phyloP scores from a whole-genome alignment of 306 rosid genomes.

The Glycyrrhiza uralensis region DNA sequence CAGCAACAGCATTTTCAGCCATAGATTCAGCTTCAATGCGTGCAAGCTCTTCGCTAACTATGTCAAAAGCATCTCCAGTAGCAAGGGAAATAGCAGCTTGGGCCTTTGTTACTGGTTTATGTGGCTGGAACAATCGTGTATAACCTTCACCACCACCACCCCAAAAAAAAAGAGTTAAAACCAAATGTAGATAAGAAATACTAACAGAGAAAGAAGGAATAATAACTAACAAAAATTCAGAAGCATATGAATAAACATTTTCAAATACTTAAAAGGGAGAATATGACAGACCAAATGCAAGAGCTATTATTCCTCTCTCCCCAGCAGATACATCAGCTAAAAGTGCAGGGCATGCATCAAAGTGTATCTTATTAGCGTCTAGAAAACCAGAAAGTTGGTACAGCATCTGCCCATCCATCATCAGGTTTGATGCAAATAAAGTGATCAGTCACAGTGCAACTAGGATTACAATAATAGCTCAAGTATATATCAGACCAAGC shows the following conservation, averaged over 20 bases:
- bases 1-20: slow-evolving; percentile 95
- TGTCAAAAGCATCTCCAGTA: slow-evolving; percentile 89
- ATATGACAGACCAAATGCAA: slow-evolving; percentile 74
- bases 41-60: slow-evolving; percentile 90
- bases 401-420: slow-evolving; percentile 49
- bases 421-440: slow-evolving; percentile 17
- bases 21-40: slow-evolving; percentile 95
- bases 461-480: slow-evolving; percentile 5
- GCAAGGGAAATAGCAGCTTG: slow-evolving; percentile 97
- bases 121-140: slow-evolving; percentile 77
- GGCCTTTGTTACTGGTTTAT: slow-evolving; percentile 81
- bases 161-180: background rate
- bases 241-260: background rate
- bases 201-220: background rate
- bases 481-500: slow-evolving; percentile 1
- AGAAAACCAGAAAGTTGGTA: slow-evolving; percentile 71
- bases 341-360: slow-evolving; percentile 70
- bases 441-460: slow-evolving; percentile 15
- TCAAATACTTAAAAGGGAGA: background rate
- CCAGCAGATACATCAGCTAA: slow-evolving; percentile 66
- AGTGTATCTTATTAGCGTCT: slow-evolving; percentile 67
- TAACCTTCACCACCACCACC: slow-evolving; percentile 67
- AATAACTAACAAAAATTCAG: slow-evolving; percentile 36
- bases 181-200: background rate
- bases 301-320: slow-evolving; percentile 71